Evolutionary conservation across 495 filamentous ascomycete genomes (phyloP), one percentile per base, ranked within the genome.

Genomic region (Penicillium ochrochloron): DNA sequence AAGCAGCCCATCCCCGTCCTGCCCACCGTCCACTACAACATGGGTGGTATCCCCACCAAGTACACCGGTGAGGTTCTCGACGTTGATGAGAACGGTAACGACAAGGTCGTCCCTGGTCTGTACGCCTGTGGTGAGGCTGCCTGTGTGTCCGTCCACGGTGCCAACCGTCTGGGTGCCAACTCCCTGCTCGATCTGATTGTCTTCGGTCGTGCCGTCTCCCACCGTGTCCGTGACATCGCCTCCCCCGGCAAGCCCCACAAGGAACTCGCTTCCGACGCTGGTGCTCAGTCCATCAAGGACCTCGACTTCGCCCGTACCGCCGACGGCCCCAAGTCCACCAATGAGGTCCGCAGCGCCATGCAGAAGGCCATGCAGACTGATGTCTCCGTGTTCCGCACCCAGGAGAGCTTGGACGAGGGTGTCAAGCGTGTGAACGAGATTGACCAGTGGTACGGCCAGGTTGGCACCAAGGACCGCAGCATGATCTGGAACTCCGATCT

Each of bases 401-500:
- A 97, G 77, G 90, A 94, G 79, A 89, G 84, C 66, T 80, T 92
- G 65, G 93, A 96, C 63, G 90, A 95, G 74, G 94, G 94, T 83
- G 91, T 95, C 46, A 75, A 80, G 72, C 90, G 86, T 78, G 91
- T 98, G 70, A 86, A 79, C 69, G 84, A 90, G 64, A 89, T 97
- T 69, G 95, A 98, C 76, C 77, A 86, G 71, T 87, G 82, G 65
- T 98, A 90, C 81, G 74, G 77, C 60, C 86, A 97, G 74, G 87
- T 97, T 64, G 91, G 92, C 70, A 96, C 91, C 78, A 97, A 96
- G 85, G 94, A 98, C 77, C 90, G 94, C 73, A 94, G 91, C 87
- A 97, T 98, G 95, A 97, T 98, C 82, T 98, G 94, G 94, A 98
- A 98, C 87, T 92, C 91, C 41, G 94, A 98, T 71, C 85, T 98